These are phyloP conservation scores for Perilla frutescens DNA, from an alignment of 257 asterid genomes.

Conservation along the genomic window DNA sequence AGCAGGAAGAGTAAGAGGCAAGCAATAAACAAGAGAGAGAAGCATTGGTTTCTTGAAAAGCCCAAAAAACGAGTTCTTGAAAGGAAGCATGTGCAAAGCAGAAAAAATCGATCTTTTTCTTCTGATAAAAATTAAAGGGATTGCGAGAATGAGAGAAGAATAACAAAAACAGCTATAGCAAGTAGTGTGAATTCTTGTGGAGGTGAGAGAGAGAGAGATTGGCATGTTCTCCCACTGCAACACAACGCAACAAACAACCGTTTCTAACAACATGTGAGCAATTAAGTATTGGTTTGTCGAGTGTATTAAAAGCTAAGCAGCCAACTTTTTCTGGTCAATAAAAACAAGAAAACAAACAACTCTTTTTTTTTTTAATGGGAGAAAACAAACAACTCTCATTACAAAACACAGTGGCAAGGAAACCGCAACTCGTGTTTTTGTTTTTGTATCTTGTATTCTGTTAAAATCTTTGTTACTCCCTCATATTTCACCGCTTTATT, in stretches of 20 bases:
- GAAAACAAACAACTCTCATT: not conserved
- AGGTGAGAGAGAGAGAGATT: constrained; percentile 43
- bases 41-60: constrained; percentile 41
- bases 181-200: constrained; percentile 31
- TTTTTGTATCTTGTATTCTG: not conserved
- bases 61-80: constrained; percentile 42
- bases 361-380: constrained; percentile 2
- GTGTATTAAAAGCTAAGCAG: constrained; percentile 46
- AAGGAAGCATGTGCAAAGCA: constrained; percentile 42
- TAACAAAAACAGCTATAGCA: constrained; percentile 26
- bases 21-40: constrained; percentile 50
- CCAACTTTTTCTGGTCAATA: constrained; percentile 31
- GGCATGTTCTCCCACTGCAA: constrained; percentile 49
- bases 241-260: constrained; percentile 51
- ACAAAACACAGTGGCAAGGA: not conserved
- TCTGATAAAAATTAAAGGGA: constrained; percentile 36
- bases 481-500: not conserved
- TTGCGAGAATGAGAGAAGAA: constrained; percentile 27
- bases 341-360: constrained; percentile 30
- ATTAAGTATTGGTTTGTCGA: constrained; percentile 39
- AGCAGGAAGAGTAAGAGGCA: constrained; percentile 71
- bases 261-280: constrained; percentile 64
- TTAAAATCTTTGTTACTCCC: not conserved
- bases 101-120: constrained; percentile 21
- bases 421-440: constrained; percentile 16